A percentile compares a stretch with the other conserved stretches of the same genome.
These are phyloP conservation scores for Narthecium ossifragum DNA, from an alignment of 106 monocot species.

Conservation along the genomic window DNA sequence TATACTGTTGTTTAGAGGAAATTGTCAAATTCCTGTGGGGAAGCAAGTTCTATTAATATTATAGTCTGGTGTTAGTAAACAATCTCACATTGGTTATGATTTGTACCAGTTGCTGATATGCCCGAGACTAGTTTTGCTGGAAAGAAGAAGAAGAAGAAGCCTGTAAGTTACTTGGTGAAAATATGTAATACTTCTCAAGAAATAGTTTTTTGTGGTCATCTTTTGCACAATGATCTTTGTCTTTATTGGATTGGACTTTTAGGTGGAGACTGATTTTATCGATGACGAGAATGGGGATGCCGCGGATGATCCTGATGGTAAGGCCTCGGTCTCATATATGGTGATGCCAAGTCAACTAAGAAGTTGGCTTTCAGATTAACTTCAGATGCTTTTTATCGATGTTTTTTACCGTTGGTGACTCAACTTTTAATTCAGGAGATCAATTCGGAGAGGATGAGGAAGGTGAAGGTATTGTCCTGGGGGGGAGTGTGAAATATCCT, in stretches of 20 bases:
- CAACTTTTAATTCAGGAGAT: constrained; percentile 32
- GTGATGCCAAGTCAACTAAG: too few species aligned
- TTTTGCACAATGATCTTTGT: too few species aligned
- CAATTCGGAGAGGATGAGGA: constrained; percentile 64
- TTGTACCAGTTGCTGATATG: constrained; percentile 40
- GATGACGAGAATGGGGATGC: constrained; percentile 64
- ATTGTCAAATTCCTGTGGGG: too few species aligned
- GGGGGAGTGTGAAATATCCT: constrained; percentile 42
- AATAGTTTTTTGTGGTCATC: too few species aligned
- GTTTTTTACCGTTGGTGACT: too few species aligned
- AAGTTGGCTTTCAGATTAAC: too few species aligned
- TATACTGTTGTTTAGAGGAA: not conserved
- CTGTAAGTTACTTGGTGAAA: constrained; percentile 24
- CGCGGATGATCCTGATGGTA: constrained; percentile 55
- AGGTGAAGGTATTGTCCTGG: constrained; percentile 55
- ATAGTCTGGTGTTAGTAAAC: not conserved
- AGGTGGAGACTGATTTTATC: constrained; percentile 72
- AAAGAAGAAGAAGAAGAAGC: constrained; percentile 99
- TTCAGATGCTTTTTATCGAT: too few species aligned
- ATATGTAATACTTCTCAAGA: not conserved
- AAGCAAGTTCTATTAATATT: not conserved
- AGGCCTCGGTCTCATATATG: not conserved
- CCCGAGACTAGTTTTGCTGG: constrained; percentile 69
- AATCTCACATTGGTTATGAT: not conserved
- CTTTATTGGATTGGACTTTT: not conserved